Base-by-base conservation (phyloP, 148 eudicot genomes). In the Bassia scoparia region DNA sequence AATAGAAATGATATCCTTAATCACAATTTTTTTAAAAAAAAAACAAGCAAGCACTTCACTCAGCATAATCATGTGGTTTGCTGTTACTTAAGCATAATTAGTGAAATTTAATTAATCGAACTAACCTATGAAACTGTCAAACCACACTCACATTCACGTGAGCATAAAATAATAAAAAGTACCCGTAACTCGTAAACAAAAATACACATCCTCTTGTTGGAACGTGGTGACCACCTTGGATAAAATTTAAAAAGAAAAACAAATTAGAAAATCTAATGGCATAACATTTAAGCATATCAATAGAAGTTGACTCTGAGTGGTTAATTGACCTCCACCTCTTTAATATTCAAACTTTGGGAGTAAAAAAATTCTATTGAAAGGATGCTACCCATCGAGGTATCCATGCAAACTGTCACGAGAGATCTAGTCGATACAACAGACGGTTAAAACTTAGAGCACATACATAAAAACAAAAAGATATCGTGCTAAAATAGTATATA, bases 21-120 rank as follows among this genome's bases (percentile, higher is more conserved):
- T n/a, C n/a, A n/a, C n/a, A n/a, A n/a, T n/a, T n/a, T n/a, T n/a
- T n/a, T n/a, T 12, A 59, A 29, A 27, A 12, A 15, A 59, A 59
- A 64, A 21, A 24, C 46, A 64, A 64, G 24, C 46, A 64, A 24
- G 12, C 24, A 14, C 26, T 67, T n/a, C 50, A 49, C 26, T 34
- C 58, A 24, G 72, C 72, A n/a, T 31, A 34, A 52, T 53, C 73
- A 70, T 58, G 73, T 70, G 62, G 29, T n/a, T 33, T 54, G 48
- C 48, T 23, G 7, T 38, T 53, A 29, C 2, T 54, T 68, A 68
- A 49, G 56, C 56, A 35, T 37, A 46, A 64, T 64, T 54, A 54
- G 44, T 54, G 33, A 58, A 62, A 16, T 49, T 0, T 1, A 1
- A 15, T 16, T 1, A 1, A 15, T 1, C 53, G 3, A 49, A 10